Percentiles rank a stretch among this genome's conserved stretches.
Evolutionary conservation across 2,329 filamentous ascomycete genomes (phyloP).

Genomic region (Hymenoscyphus albidus): DNA sequence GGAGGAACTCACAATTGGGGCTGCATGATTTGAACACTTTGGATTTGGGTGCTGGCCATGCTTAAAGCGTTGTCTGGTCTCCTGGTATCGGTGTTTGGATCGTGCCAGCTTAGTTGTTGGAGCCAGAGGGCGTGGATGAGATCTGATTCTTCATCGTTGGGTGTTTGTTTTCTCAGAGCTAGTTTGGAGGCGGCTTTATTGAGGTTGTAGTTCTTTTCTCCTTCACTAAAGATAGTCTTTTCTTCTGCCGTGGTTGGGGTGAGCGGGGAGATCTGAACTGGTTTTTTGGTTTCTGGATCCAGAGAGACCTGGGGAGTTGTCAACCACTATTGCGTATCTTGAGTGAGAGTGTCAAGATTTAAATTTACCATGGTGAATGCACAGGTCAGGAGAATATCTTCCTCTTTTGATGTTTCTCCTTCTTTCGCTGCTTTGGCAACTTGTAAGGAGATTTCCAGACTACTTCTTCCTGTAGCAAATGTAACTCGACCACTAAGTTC

Average conservation of each 20-base stretch:
- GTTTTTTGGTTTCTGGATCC: slow-evolving; percentile 62
- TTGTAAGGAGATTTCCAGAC: slow-evolving; percentile 67
- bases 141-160: slow-evolving; percentile 65
- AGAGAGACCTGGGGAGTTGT: slow-evolving; percentile 44
- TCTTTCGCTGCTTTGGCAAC: slow-evolving; percentile 58
- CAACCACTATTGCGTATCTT: not conserved
- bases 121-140: slow-evolving; percentile 70
- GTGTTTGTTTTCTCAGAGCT: slow-evolving; percentile 60
- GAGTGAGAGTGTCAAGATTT: not conserved
- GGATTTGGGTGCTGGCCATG: slow-evolving; percentile 60
- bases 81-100: slow-evolving; percentile 50
- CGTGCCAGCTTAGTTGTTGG: slow-evolving; percentile 58
- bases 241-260: slow-evolving; percentile 59
- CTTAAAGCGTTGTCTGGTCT: slow-evolving; percentile 55
- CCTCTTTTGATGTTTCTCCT: slow-evolving; percentile 48
- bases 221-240: slow-evolving; percentile 55
- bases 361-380: slow-evolving; percentile 64
- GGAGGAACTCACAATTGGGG: slow-evolving; percentile 49
- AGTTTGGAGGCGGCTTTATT: slow-evolving; percentile 59
- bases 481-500: slow-evolving; percentile 53
- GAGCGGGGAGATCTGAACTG: slow-evolving; percentile 58
- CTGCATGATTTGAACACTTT: slow-evolving; percentile 70
- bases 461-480: slow-evolving; percentile 63
- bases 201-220: slow-evolving; percentile 61
- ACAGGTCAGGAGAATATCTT: slow-evolving; percentile 66